Conservation (phyloP, 129 eudicot genomes). For the Ambrosia artemisiifolia region DNA sequence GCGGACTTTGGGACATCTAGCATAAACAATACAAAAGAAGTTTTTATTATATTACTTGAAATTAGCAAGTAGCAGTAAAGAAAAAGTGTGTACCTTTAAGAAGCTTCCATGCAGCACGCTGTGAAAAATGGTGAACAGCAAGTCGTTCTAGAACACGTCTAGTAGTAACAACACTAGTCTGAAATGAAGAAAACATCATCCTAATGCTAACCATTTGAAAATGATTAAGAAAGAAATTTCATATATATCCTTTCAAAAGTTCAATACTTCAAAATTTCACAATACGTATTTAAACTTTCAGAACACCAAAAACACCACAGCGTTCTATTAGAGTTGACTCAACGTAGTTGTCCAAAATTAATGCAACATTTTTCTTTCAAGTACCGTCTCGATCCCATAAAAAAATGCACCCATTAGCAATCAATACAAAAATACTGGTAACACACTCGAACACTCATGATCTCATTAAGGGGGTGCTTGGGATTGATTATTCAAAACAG, state of each 20-base stretch:
- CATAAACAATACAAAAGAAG: conserved; percentile 4
- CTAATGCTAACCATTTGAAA: conserved; percentile 10
- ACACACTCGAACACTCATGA: too few relatives aligned
- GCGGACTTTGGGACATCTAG: conserved; percentile 91
- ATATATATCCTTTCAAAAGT: neutral
- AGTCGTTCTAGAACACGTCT: conserved; percentile 88
- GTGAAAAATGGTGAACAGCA: conserved; percentile 70
- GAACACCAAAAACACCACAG: neutral
- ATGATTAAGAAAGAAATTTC: neutral
- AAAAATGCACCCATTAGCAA: too few relatives aligned
- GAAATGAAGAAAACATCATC: conserved; percentile 1
- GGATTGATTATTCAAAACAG: too few relatives aligned
- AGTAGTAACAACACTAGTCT: conserved; percentile 81
- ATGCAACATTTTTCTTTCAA: too few relatives aligned
- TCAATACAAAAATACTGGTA: too few relatives aligned
- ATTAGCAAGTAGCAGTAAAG: neutral
- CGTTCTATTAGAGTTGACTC: too few relatives aligned
- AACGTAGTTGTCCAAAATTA: too few relatives aligned
- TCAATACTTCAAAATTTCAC: neutral
- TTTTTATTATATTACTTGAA: conserved; percentile 1
- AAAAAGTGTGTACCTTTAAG: conserved; percentile 61
- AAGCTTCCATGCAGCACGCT: conserved; percentile 88
- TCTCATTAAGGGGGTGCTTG: too few relatives aligned
- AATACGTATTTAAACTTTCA: neutral
- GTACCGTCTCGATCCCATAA: too few relatives aligned